Conservation (phyloP, 2,329 filamentous ascomycete species). For the Hymenoscyphus linearis region DNA sequence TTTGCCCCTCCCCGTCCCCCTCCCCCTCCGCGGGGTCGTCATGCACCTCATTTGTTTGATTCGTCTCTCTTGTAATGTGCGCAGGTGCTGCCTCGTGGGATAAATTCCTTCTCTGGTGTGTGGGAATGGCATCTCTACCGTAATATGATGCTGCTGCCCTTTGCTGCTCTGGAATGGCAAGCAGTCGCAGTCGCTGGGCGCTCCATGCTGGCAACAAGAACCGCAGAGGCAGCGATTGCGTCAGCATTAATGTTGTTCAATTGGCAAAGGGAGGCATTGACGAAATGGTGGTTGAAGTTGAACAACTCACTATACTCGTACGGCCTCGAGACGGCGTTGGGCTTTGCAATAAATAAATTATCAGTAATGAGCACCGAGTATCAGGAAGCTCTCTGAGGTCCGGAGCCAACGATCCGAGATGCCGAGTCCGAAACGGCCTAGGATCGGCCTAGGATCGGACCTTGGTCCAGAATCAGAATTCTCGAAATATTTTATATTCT, state of each 20-base stretch:
- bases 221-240: conserved; percentile 38
- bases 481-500: too few species aligned
- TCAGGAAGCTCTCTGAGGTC: background rate
- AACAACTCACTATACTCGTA: too few species aligned
- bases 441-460: background rate
- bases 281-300: background rate
- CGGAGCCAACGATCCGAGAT: background rate
- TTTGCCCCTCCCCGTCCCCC: too few species aligned
- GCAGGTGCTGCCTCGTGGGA: background rate
- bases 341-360: background rate
- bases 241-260: conserved; percentile 37
- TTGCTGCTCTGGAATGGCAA: conserved; percentile 19
- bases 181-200: conserved; percentile 25
- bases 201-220: conserved; percentile 39
- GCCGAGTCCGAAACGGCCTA: background rate
- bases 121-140: background rate
- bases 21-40: background rate
- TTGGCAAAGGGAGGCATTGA: background rate
- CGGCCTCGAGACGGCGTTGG: too few species aligned
- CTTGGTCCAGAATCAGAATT: background rate
- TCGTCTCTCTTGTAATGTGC: background rate
- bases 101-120: background rate
- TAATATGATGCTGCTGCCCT: conserved; percentile 5
- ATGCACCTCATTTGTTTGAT: background rate
- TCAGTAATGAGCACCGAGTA: background rate